Percentiles rank a stretch among this genome's conserved stretches.
Conservation (phyloP, 352 stramenopile species). For the Pseudoperonospora humuli region DNA sequence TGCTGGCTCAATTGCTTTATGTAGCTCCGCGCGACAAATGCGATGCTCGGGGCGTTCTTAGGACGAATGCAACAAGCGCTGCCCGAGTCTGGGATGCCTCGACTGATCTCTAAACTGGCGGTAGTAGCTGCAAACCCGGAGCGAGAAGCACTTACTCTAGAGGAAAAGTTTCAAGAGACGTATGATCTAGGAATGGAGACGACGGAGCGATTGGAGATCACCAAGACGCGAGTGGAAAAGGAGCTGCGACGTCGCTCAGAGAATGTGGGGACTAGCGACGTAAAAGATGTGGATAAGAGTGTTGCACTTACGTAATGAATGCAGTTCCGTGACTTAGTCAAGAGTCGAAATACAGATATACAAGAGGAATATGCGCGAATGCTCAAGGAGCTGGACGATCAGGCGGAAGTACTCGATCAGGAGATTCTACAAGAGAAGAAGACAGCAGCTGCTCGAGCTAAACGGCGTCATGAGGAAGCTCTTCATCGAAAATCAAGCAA, state of each 20-base stretch:
- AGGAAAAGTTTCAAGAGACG: constrained; percentile 51
- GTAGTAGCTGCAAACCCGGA: constrained; percentile 36
- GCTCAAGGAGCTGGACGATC: constrained; percentile 65
- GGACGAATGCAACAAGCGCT: constrained; percentile 31
- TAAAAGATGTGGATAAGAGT: neutral
- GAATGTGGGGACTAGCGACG: constrained; percentile 3
- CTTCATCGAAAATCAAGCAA: constrained; percentile 22
- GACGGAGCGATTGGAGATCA: constrained; percentile 57
- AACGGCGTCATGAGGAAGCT: constrained; percentile 28
- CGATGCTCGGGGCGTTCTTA: constrained; percentile 34
- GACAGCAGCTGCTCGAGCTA: constrained; percentile 17
- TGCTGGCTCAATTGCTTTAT: neutral
- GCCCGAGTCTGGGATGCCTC: constrained; percentile 39
- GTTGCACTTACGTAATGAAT: neutral
- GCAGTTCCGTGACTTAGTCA: constrained; percentile 57
- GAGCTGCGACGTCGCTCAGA: constrained; percentile 52
- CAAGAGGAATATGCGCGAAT: constrained; percentile 72
- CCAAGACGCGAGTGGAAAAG: constrained; percentile 56
- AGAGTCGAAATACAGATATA: constrained; percentile 62
- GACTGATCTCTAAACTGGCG: constrained; percentile 51
- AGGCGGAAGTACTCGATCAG: constrained; percentile 38
- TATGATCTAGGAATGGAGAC: constrained; percentile 47
- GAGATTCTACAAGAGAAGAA: constrained; percentile 39
- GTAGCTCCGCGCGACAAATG: constrained; percentile 54
- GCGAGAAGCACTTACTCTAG: constrained; percentile 21